Evolutionary conservation across 305 asterid genomes (phyloP).

Genomic region (Fraxinus velutina): DNA sequence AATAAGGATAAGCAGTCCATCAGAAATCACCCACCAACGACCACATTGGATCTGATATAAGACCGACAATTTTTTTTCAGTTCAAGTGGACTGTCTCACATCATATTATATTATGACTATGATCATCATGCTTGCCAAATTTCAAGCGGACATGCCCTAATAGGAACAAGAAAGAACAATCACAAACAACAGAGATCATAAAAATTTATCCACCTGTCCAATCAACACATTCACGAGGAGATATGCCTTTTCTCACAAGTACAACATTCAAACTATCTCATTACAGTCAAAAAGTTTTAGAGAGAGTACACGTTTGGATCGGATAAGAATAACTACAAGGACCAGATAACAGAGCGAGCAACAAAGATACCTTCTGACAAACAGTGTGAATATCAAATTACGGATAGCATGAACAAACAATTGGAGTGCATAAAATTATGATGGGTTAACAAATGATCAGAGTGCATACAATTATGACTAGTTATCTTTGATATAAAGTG

Average conservation of each 20-base stretch:
- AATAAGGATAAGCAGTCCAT: background rate
- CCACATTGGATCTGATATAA: background rate
- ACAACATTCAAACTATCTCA: background rate
- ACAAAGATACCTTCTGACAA: background rate
- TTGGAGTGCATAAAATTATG: background rate
- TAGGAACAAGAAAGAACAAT: background rate
- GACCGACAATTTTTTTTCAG: background rate
- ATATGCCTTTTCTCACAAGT: background rate
- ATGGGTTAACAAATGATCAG: background rate
- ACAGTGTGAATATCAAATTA: background rate
- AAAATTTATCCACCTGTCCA: background rate
- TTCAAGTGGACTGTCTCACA: background rate
- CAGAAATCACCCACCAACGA: background rate
- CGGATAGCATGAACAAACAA: background rate
- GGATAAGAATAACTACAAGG: background rate
- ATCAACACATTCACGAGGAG: background rate
- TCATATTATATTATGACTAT: background rate
- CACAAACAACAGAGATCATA: background rate
- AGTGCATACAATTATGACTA: background rate
- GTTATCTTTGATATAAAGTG: background rate
- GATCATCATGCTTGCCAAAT: conserved; percentile 1
- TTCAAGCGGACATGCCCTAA: background rate
- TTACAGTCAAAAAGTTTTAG: background rate
- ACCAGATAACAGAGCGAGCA: conserved; percentile 19
- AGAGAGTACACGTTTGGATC: background rate